Base-by-base conservation (phyloP, 305 asterid species). In the Striga hermonthica region DNA sequence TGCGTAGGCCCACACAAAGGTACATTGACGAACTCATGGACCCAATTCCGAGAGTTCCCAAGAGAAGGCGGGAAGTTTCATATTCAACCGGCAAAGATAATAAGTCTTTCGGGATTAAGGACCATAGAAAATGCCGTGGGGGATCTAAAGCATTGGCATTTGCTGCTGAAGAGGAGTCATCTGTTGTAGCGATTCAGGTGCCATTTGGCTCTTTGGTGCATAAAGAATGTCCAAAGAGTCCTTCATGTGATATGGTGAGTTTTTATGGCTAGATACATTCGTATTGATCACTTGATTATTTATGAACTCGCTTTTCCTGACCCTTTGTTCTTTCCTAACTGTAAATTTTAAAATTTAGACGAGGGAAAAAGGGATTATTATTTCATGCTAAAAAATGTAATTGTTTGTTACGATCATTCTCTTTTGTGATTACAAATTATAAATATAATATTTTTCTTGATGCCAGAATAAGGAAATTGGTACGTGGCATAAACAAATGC, bases 1-100 rank as follows among this genome's bases (percentile, higher is more conserved):
- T 81, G 9, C 95, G 97, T 49, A 90, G 81, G 79, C 96, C 97
- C 64, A 90, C 96, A 10, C 81, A 75, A 78, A 86, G 97, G 78
- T 90, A 83, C 73, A 84, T 90, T 72, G 97, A 86, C 49, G 96
- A 84, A 77, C 75, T 84, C 64, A 72, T 78, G 73, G 89, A 86
- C 55, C 80, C 86, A 40, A 73, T 60, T 49, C 73, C 75, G 11
- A 83, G 65, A 72, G 55, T 53, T 65, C 34, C 65, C 22, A 82
- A 69, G 68, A 88, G 64, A 76, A 81, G 71, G 67, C 77, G 63
- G 56, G 88, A 72, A 50, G 62, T 73, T 73, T 70, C 87, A 45
- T 66, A 77, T 61, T 75, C 82, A 6, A 62, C 67, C 12, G 49
- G 76, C 35, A 84, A 73, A 78, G 79, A 55, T 64, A 22, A 22